Evolutionary conservation across 306 rosid genomes (phyloP), one percentile per base, ranked within the genome.

Genomic region (Castanopsis chinensis): DNA sequence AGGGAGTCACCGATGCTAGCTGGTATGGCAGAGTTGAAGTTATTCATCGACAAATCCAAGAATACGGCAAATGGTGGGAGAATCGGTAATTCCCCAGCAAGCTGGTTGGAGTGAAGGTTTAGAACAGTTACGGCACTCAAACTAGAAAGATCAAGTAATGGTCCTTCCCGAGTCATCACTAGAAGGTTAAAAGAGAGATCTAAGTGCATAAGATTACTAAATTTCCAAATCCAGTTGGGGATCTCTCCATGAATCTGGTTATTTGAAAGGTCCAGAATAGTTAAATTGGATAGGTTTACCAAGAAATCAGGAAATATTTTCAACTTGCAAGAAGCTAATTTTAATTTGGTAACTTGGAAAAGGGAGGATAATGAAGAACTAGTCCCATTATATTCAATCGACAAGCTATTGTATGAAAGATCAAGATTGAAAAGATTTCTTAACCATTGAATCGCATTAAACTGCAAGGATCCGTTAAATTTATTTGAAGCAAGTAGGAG

Each of bases 151-250:
- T 77, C 41, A 0, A 20, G 45, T 1, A 43, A n/a, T 18, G 78
- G 61, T 56, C 77, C 82, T 52, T 72, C 77, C 17, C 75, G 13
- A 1, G 17, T 27, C 3, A 0, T 0, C 14, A 11, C 5, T 5
- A 92, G 53, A 0, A 23, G 43, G 76, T 92, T 92, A 71, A 53
- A 23, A 45, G 97, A 90, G 45, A 92, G 87, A 71, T 92, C 90
- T 32, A 90, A 52, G 3, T 23, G 12, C 0, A 1, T 0, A 17
- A 67, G 4, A 8, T 32, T 0, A 67, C 13, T 21, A 3, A 67
- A 41, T 21, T 18, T 21, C 93, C 91, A 87, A 37, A 89, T 74
- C 95, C 92, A 89, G 0, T 4, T 49, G 28, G 97, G 94, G 25
- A 90, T 49, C n/a, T 71, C 28, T 6, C 72, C 72, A 37, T 30